A percentile compares a stretch with the other conserved stretches of the same genome.
Evolutionary conservation across 2,329 filamentous ascomycete species (phyloP).

Genomic region (Pseudogymnoascus pannorum): DNA sequence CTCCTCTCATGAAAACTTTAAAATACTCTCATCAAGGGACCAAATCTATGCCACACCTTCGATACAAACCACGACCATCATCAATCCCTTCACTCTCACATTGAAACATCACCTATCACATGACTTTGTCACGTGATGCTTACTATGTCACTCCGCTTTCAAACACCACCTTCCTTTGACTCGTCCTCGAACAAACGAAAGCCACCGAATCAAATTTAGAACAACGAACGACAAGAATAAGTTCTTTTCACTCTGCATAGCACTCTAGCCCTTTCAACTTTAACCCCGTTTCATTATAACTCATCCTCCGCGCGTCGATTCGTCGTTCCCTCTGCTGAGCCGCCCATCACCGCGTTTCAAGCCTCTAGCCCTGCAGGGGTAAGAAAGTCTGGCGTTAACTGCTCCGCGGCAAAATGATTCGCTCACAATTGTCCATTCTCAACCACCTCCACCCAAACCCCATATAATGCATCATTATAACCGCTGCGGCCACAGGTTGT

Average conservation of each 20-base stretch:
- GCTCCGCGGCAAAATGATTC: background rate
- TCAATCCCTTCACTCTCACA: background rate
- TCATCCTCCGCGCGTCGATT: background rate
- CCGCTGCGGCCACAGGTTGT: background rate
- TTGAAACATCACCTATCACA: background rate
- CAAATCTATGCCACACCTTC: background rate
- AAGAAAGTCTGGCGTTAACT: background rate
- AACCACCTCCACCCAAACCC: background rate
- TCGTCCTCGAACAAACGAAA: background rate
- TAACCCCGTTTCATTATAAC: background rate
- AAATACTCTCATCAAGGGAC: background rate
- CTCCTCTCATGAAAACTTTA: background rate
- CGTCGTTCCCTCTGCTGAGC: background rate
- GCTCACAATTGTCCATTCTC: background rate
- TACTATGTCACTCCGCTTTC: background rate
- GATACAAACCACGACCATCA: background rate
- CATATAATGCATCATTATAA: background rate
- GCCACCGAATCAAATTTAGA: background rate
- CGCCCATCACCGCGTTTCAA: background rate
- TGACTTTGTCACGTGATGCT: background rate
- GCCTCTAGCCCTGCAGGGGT: background rate
- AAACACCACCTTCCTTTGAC: background rate
- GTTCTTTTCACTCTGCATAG: background rate
- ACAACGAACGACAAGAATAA: background rate
- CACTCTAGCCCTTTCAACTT: background rate